Conservation (phyloP, 23 red algal species). For the Chondrus crispus region DNA sequence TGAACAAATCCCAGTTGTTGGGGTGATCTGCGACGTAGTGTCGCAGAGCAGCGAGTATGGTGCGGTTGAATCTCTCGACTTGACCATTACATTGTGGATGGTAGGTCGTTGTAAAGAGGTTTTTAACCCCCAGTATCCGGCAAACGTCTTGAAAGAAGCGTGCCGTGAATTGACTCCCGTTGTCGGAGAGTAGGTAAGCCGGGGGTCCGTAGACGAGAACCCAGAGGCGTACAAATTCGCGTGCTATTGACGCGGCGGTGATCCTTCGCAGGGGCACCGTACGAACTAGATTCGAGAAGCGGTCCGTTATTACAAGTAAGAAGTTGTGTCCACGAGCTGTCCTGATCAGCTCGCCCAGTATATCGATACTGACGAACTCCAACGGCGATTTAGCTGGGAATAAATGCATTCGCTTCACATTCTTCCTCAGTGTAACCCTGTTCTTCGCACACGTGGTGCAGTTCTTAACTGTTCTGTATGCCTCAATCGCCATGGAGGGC, state of each 20-base stretch:
- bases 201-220: conserved; percentile 1
- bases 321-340: conserved; percentile 1
- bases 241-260: not conserved
- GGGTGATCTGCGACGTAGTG: not conserved
- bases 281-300: conserved; percentile 14
- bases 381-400: not conserved
- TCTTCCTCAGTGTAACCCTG: not conserved
- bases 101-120: not conserved
- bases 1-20: not conserved
- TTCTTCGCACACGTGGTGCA: not conserved
- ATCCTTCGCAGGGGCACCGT: conserved; percentile 13
- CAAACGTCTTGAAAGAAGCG: not conserved
- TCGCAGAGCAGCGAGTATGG: not conserved
- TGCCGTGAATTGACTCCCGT: conserved; percentile 19
- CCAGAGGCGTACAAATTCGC: not conserved
- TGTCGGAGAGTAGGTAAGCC: not conserved
- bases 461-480: not conserved
- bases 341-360: conserved; percentile 9
- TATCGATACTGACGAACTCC: conserved; percentile 4
- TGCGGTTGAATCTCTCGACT: conserved; percentile 2
- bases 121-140: not conserved
- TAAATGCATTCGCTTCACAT: not conserved
- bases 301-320: conserved; percentile 33
- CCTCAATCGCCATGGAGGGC: conserved; percentile 1
- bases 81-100: not conserved